Evolutionary conservation across 352 stramenopile species (phyloP), one percentile per base, ranked within the genome.

Genomic region (Thraustochytrium striatum): DNA sequence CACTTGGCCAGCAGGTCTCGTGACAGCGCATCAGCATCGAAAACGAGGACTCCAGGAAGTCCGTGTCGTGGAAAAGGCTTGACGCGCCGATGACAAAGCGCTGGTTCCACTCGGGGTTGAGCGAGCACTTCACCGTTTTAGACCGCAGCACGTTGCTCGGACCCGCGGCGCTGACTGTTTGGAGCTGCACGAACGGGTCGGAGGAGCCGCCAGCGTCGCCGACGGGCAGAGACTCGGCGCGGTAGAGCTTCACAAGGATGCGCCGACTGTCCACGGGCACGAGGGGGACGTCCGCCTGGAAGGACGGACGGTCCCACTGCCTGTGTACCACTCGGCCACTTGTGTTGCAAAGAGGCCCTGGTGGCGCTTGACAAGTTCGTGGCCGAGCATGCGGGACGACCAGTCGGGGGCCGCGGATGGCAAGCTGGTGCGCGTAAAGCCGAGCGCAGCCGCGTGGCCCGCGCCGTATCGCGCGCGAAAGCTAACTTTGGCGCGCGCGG

Each of bases 71-170:
- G 2, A 79, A 21, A 2, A 38, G 5, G 8, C n/a, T 25, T 11
- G 55, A n/a, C 3, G 33, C 36, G 16, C 69, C 69, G 0, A 79
- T 16, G 16, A 79, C 28, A 73, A 79, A 79, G 33, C 72, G 47
- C 43, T 79, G 19, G 30, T 69, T 69, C 69, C 69, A 79, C 3
- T 38, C 39, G 9, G 62, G 62, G 62, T 58, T 36, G 32, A 58
- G 13, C 41, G 43, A 59, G 13, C n/a, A 21, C 25, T 5, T 21
- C 25, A 25, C 2, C 33, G 30, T 25, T 0, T 8, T 33, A 3
- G 62, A 72, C 47, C 33, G 62, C n/a, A 58, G 16, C 25, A 19
- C 7, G 47, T 72, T 72, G 5, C 39, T 36, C n/a, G 61, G 21
- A 19, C 8, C 7, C 16, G 16, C 62, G 28, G 5, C 21, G n/a